Base-by-base conservation (phyloP, 129 eudicot species). In the Centella asiatica region DNA sequence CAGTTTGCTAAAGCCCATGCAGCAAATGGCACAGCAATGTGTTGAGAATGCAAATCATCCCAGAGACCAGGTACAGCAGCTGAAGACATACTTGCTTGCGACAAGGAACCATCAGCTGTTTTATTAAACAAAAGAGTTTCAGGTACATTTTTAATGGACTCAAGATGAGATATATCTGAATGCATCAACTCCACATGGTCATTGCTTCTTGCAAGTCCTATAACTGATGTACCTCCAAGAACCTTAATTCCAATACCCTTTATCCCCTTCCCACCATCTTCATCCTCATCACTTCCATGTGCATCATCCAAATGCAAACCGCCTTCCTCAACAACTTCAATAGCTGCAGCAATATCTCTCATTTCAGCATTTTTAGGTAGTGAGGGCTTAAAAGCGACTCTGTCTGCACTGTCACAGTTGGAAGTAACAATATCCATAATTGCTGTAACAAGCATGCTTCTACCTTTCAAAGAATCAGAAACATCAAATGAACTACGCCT, bases 1-100 rank as follows among this genome's bases (percentile, higher is more conserved):
- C 96, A 93, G 68, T 88, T 88, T 39, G 96, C 99, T 61, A 93
- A 65, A 24, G 99, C 99, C 99, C 99, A 93, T 29, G 95, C 95
- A 69, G 99, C 99, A 78, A 93, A 93, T 11, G 99, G 99, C 60
- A 93, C 93, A 24, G 99, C 99, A 65, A 93, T 94, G 77, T 88
- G 99, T 73, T 88, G 93, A 51, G 84, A 87, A 70, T 82, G 84
- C 79, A 93, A 77, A 85, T 93, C 99, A 78, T 93, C 96, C 99
- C 99, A 93, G 39, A 93, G 85, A 50, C 99, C 96, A 65, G 99
- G 96, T 45, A 88, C 83, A 58, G 80, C 90, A 56, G 77, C 75
- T 46, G 83, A 74, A 23, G 86, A 71, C 44, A 81, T 27, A 40
- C 68, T 79, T 64, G 75, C 70, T 62, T 57, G 83, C 28, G 65